Percentiles rank a stretch among this genome's conserved stretches.
These are phyloP conservation scores for Suhomyces kilbournensis DNA, from an alignment of 805 yeast genomes.

Conservation along the genomic window DNA sequence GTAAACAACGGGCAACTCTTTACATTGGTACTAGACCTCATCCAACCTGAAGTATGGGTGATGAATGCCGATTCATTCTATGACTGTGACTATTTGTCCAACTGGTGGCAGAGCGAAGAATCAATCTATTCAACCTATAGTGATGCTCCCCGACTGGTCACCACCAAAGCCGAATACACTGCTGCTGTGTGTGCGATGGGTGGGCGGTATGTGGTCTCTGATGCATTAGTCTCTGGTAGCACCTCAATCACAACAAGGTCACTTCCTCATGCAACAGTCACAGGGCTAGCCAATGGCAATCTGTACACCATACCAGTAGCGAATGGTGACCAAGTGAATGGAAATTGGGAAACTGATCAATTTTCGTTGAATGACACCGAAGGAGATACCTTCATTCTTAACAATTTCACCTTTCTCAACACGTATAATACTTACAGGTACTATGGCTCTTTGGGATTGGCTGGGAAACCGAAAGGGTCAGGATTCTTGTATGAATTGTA, in stretches of 20 bases:
- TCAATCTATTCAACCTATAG: background rate
- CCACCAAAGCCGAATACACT: slow-evolving; percentile 19
- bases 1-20: background rate
- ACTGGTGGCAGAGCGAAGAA: slow-evolving; percentile 16
- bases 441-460: slow-evolving; percentile 38
- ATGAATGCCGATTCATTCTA: slow-evolving; percentile 23
- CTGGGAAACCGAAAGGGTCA: slow-evolving; percentile 21
- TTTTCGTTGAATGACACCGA: slow-evolving; percentile 16
- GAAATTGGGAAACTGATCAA: slow-evolving; percentile 24
- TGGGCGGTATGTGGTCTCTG: slow-evolving; percentile 18
- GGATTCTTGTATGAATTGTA: slow-evolving; percentile 29
- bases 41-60: slow-evolving; percentile 42
- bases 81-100: slow-evolving; percentile 21
- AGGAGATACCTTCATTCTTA: slow-evolving; percentile 12
- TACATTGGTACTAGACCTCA: slow-evolving; percentile 16
- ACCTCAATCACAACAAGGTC: slow-evolving; percentile 9
- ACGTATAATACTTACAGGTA: slow-evolving; percentile 19
- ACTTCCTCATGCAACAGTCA: slow-evolving; percentile 8
- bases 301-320: slow-evolving; percentile 26
- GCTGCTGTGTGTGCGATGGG: slow-evolving; percentile 26
- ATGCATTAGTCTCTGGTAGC: background rate
- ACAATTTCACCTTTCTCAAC: slow-evolving; percentile 26
- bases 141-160: slow-evolving; percentile 11
- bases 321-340: slow-evolving; percentile 24
- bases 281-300: slow-evolving; percentile 14